phyloP scores from a whole-genome alignment of 768 basidiomycete genomes.

The Phylloporus sp. region DNA sequence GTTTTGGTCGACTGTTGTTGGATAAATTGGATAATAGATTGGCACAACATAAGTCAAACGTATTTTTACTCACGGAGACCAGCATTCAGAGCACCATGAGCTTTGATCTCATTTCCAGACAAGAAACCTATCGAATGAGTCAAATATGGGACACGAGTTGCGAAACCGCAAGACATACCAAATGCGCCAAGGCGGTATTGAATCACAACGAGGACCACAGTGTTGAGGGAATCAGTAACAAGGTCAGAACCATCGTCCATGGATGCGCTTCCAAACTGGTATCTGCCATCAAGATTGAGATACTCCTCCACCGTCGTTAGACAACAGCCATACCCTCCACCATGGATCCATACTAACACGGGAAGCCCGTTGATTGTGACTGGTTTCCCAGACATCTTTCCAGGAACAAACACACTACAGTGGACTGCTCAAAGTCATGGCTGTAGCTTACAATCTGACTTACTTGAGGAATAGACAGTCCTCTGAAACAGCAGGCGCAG shows the following conservation, averaged over 20 bases:
- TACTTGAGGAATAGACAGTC: slow-evolving; percentile 31
- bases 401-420: slow-evolving; percentile 10
- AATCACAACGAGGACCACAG: slow-evolving; percentile 26
- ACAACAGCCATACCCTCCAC: slow-evolving; percentile 35
- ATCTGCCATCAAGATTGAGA: no score
- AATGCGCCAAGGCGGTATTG: slow-evolving; percentile 38
- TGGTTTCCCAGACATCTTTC: slow-evolving; percentile 6
- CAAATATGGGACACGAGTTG: background rate
- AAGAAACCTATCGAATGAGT: slow-evolving; percentile 28
- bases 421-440: no score
- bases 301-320: no score
- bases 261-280: slow-evolving; percentile 17
- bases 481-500: slow-evolving; percentile 16
- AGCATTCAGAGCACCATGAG: slow-evolving; percentile 32
- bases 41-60: background rate
- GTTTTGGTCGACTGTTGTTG: slow-evolving; percentile 31
- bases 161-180: slow-evolving; percentile 12
- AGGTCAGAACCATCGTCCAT: slow-evolving; percentile 21
- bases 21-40: no score
- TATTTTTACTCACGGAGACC: slow-evolving; percentile 27
- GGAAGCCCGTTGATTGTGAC: slow-evolving; percentile 19
- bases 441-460: background rate
- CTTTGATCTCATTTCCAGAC: slow-evolving; percentile 27
- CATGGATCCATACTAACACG: slow-evolving; percentile 36
- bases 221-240: slow-evolving; percentile 21